Conservation (phyloP, 352 stramenopile species). For the Pythium vanterpoolii region DNA sequence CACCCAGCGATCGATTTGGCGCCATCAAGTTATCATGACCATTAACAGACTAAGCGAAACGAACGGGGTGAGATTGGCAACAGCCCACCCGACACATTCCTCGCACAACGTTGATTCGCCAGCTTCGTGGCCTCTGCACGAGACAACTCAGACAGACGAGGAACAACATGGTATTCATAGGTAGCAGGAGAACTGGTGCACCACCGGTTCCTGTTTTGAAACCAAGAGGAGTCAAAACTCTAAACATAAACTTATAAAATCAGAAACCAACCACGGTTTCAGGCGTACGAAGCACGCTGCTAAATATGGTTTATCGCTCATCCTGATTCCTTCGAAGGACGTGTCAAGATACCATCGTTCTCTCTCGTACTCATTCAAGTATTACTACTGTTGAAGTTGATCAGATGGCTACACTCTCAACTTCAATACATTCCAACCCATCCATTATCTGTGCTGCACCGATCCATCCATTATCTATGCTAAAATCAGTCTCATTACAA, state of each 20-base stretch:
- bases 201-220: too few species aligned
- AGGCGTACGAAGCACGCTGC: not conserved
- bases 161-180: too few species aligned
- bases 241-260: too few species aligned
- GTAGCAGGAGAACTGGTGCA: too few species aligned
- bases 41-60: not conserved
- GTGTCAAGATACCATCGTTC: too few species aligned
- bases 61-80: not conserved
- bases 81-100: conserved; percentile 7
- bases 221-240: too few species aligned
- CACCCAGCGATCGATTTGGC: not conserved
- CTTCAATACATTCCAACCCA: not conserved
- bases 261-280: not conserved
- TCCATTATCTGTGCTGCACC: too few species aligned
- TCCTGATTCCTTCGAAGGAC: too few species aligned
- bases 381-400: not conserved
- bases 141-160: not conserved
- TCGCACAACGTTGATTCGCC: conserved; percentile 9
- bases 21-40: not conserved
- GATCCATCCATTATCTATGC: too few species aligned
- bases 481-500: too few species aligned
- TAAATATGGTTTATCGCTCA: not conserved
- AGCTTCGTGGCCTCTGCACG: not conserved
- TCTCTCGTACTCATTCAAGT: too few species aligned
- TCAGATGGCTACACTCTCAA: not conserved